Conservation (phyloP, 495 filamentous ascomycete species). For the Neurospora tetraspora region DNA sequence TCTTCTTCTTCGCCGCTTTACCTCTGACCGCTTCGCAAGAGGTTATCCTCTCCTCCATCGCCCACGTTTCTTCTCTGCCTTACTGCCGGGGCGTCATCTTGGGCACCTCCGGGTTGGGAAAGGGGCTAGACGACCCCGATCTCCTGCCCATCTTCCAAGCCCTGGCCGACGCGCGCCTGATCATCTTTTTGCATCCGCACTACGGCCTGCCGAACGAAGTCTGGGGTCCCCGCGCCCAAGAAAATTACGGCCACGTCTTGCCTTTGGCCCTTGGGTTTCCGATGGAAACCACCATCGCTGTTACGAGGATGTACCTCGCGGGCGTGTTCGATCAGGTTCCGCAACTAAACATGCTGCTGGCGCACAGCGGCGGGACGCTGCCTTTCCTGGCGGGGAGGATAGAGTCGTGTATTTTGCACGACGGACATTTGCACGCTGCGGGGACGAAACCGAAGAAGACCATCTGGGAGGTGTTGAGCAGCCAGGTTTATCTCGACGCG, state of each 20-base stretch:
- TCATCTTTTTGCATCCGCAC: conserved; percentile 87
- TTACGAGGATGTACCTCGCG: conserved; percentile 74
- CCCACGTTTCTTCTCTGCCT: conserved; percentile 45
- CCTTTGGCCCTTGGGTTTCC: conserved; percentile 84
- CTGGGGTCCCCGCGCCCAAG: conserved; percentile 54
- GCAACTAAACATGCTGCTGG: conserved; percentile 62
- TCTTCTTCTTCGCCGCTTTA: conserved; percentile 76
- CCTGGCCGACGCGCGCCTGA: conserved; percentile 48
- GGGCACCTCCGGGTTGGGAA: conserved; percentile 73
- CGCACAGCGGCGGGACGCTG: conserved; percentile 81
- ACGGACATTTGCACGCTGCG: conserved; percentile 50
- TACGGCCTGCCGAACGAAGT: conserved; percentile 77
- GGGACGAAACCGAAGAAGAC: conserved; percentile 32
- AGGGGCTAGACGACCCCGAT: conserved; percentile 68
- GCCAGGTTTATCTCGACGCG: conserved; percentile 87
- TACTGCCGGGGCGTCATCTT: conserved; percentile 80
- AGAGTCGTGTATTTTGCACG: conserved; percentile 80
- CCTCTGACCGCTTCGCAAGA: conserved; percentile 60
- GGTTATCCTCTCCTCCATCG: conserved; percentile 54
- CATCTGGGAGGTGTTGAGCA: conserved; percentile 71
- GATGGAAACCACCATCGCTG: conserved; percentile 86
- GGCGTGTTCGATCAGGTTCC: conserved; percentile 77
- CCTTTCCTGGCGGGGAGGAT: conserved; percentile 85
- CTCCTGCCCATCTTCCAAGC: conserved; percentile 62
- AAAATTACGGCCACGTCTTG: conserved; percentile 73